Base-by-base conservation (phyloP, 768 basidiomycete genomes). In the Leucogyrophana mollusca region DNA sequence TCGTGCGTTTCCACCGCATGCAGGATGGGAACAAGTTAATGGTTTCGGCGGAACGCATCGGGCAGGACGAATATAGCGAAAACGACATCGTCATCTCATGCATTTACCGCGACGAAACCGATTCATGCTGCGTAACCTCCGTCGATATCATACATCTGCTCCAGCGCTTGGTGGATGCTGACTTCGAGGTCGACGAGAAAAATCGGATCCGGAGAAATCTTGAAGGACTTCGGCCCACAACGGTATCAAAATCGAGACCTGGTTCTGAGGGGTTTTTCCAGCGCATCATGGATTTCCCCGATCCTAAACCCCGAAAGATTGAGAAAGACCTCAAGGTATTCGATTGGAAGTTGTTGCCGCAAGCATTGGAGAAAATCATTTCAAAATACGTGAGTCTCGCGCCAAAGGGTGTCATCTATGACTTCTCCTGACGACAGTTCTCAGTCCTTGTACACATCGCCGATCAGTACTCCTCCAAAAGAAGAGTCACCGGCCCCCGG, bases 291-390 rank as follows among this genome's bases (percentile, higher is more conserved):
- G 83, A 89, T 42, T 95, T 96, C 60, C 90, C 94, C 0, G 81
- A 83, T 36, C 95, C 95, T 7, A 94, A 91, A 63, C 95, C 95
- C 3, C 77, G 95, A 45, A 94, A 94, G 62, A 99, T 98, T 52
- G 95, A 97, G 61, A 97, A 98, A 74, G 93, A 97, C 58, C 78
- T 99, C 59, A 91, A 91, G 63, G 85, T 90, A 7, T 91, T 91
- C 55, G 79, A 82, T 33, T 91, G 89, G 89, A 73, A 71, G 22
- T 64, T 78, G 36, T 71, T 91, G n/a, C 76, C 76, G 14, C 79
- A 82, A 52, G 87, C 87, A 0, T 64, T 91, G 43, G 83, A 87
- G 38, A 90, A 89, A 64, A 87, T 90, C 47, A 72, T 90, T 17
- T 82, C 84, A 3, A 89, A 89, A 90, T 91, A 90, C 59, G 89